Evolutionary conservation across 2,329 filamentous ascomycete genomes (phyloP).

Genomic region (Diaporthe destruens): DNA sequence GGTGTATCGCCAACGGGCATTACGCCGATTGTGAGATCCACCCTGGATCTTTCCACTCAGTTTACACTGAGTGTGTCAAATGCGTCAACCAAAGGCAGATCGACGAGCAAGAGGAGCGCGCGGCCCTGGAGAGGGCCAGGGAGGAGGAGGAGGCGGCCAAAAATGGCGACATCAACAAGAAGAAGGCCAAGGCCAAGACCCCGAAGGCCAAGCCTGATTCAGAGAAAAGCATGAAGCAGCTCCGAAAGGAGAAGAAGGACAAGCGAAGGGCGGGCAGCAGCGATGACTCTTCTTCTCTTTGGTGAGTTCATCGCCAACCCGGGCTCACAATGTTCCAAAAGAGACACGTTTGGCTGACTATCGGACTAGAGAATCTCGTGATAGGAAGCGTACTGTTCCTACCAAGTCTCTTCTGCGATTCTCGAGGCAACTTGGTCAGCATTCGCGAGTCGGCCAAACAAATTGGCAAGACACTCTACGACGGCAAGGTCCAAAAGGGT

Average conservation of each 20-base stretch:
- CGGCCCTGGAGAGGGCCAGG: background rate
- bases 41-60: constrained; percentile 13
- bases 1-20: constrained; percentile 18
- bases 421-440: background rate
- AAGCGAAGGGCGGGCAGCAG: background rate
- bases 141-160: constrained; percentile 7
- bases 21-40: constrained; percentile 9
- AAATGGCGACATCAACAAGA: constrained; percentile 25
- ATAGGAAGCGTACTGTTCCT: no score
- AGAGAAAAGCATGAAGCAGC: constrained; percentile 24
- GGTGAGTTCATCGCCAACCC: background rate
- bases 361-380: no score
- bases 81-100: constrained; percentile 5
- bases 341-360: background rate
- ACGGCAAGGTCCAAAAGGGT: background rate
- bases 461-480: background rate
- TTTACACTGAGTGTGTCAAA: constrained; percentile 14
- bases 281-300: background rate
- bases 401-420: no score
- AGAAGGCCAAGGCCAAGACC: constrained; percentile 14
- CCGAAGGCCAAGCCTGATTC: background rate
- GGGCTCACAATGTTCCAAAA: accelerated
- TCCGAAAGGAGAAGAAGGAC: constrained; percentile 23
- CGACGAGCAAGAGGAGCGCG: background rate
- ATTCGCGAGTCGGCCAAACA: no score